These are phyloP conservation scores for Pichia sp. DNA, from an alignment of 1,139 yeast species.

Conservation along the genomic window DNA sequence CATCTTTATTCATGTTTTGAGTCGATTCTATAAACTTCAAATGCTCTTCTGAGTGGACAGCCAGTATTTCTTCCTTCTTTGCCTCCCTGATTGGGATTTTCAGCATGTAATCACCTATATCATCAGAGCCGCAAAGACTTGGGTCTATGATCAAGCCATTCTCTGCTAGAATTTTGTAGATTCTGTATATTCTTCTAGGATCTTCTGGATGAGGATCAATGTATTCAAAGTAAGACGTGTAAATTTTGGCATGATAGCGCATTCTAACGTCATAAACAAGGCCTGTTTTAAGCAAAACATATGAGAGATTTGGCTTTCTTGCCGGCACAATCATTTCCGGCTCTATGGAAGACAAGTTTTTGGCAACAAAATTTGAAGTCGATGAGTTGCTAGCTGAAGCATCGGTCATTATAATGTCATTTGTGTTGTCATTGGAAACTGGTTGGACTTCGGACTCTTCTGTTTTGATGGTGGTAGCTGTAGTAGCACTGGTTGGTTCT, in stretches of 20 bases:
- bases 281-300: slow-evolving; percentile 82
- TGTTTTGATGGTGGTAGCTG: slow-evolving; percentile 1
- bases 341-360: not conserved
- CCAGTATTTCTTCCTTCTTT: slow-evolving; percentile 72
- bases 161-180: slow-evolving; percentile 89
- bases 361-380: not conserved
- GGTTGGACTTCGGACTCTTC: not conserved
- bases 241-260: slow-evolving; percentile 95
- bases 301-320: slow-evolving; percentile 48
- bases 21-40: slow-evolving; percentile 72
- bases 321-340: slow-evolving; percentile 21
- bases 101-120: slow-evolving; percentile 82
- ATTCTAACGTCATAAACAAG: slow-evolving; percentile 93
- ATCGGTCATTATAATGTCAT: slow-evolving; percentile 12
- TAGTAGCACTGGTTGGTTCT: not conserved
- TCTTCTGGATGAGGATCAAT: slow-evolving; percentile 99
- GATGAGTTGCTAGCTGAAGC: not conserved
- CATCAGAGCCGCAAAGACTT: slow-evolving; percentile 71
- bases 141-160: slow-evolving; percentile 86
- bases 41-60: slow-evolving; percentile 83
- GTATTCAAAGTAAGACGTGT: slow-evolving; percentile 86
- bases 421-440: not conserved
- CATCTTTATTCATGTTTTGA: slow-evolving; percentile 72
- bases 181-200: slow-evolving; percentile 91
- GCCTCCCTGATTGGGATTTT: slow-evolving; percentile 93